A percentile compares a stretch with the other conserved stretches of the same genome.
These are phyloP conservation scores for Mallotus repandus DNA, from an alignment of 441 rosid genomes.

Conservation along the genomic window DNA sequence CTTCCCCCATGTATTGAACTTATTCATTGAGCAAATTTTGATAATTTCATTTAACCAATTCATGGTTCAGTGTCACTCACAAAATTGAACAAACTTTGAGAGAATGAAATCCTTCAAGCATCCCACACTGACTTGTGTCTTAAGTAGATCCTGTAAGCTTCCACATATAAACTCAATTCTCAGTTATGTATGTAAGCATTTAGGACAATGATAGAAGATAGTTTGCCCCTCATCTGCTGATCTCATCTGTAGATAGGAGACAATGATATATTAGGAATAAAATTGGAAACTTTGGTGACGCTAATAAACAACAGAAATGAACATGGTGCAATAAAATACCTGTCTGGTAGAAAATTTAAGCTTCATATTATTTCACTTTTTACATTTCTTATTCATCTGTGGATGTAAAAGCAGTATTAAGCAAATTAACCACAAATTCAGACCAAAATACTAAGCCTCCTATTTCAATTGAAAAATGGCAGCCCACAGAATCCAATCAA, in stretches of 20 bases:
- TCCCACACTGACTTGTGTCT: background rate
- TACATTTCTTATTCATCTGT: constrained; percentile 44
- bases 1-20: too few species aligned
- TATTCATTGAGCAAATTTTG: too few species aligned
- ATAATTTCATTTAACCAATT: too few species aligned
- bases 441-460: background rate
- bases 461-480: background rate
- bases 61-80: background rate
- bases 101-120: background rate
- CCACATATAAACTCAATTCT: constrained; percentile 33
- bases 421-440: constrained; percentile 9
- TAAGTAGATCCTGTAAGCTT: background rate
- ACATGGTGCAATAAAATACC: constrained; percentile 26
- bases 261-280: too few species aligned
- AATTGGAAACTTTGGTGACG: background rate
- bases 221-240: constrained; percentile 73
- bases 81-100: background rate
- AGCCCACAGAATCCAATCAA: too few species aligned
- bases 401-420: constrained; percentile 6
- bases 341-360: constrained; percentile 51
- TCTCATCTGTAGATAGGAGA: constrained; percentile 43
- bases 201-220: constrained; percentile 43
- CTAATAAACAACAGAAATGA: background rate
- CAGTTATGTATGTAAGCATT: constrained; percentile 39
- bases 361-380: constrained; percentile 45